Evolutionary conservation across 2,329 filamentous ascomycete genomes (phyloP).

Genomic region (Penicillium janthinellum): DNA sequence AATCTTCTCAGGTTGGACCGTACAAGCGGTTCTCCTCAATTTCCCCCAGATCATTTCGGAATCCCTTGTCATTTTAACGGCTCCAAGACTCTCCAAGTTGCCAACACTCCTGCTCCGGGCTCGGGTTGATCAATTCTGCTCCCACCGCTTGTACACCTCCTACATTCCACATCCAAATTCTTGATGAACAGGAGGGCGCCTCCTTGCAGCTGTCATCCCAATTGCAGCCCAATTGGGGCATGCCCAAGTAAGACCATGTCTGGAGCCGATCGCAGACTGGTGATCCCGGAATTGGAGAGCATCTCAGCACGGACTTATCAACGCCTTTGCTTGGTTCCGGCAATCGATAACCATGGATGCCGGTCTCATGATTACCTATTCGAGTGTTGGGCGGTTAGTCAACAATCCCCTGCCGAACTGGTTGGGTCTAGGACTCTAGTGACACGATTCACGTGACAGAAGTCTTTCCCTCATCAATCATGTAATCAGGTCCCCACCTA

Average conservation of each 20-base stretch:
- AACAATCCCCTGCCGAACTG: neutral
- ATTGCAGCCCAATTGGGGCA: constrained; percentile 17
- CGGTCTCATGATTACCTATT: neutral
- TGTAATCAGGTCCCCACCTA: neutral
- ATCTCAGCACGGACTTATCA: neutral
- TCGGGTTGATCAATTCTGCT: neutral
- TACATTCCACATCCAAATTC: constrained; percentile 23
- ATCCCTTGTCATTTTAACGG: neutral
- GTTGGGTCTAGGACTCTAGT: neutral
- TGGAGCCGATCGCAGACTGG: neutral
- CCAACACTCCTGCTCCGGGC: no score
- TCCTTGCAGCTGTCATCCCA: constrained; percentile 23
- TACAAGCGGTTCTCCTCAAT: neutral
- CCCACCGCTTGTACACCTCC: constrained; percentile 5
- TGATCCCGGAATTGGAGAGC: neutral
- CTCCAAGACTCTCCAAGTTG: neutral
- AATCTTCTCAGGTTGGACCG: neutral
- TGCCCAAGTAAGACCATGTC: constrained; percentile 12
- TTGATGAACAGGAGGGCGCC: constrained; percentile 10
- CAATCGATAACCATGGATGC: neutral
- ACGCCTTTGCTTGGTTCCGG: neutral
- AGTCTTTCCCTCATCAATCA: neutral
- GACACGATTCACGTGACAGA: neutral
- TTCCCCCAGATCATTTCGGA: neutral
- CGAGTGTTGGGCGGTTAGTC: neutral